These are phyloP conservation scores for Penicillium crustosum DNA, from an alignment of 2,329 filamentous ascomycete species.

Conservation along the genomic window DNA sequence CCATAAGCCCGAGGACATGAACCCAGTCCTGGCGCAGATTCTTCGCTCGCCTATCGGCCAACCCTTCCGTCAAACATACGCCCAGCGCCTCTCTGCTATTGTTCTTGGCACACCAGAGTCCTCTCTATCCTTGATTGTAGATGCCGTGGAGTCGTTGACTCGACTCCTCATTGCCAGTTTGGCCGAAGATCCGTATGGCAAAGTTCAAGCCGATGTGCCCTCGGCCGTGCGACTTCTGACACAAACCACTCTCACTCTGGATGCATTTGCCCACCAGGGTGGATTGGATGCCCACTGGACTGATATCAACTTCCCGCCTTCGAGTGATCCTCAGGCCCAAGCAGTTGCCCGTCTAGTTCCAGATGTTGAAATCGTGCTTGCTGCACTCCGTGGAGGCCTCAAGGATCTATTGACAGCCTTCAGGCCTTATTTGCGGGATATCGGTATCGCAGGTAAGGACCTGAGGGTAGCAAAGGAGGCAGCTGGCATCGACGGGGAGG, in stretches of 20 bases:
- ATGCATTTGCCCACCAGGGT: conserved; percentile 58
- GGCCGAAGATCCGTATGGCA: conserved; percentile 77
- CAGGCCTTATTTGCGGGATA: conserved; percentile 68
- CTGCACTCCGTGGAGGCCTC: conserved; percentile 65
- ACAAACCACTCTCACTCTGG: conserved; percentile 64
- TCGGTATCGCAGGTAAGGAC: conserved; percentile 70
- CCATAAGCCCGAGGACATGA: conserved; percentile 51
- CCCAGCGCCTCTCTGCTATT: conserved; percentile 62
- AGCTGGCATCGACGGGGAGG: conserved; percentile 31
- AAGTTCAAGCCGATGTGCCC: conserved; percentile 79
- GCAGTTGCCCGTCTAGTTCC: conserved; percentile 44
- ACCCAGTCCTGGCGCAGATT: conserved; percentile 50
- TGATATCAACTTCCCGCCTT: conserved; percentile 60
- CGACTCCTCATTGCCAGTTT: conserved; percentile 71
- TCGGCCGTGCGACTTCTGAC: conserved; percentile 73
- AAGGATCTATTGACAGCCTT: conserved; percentile 68
- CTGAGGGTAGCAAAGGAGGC: conserved; percentile 72
- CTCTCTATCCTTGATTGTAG: conserved; percentile 65
- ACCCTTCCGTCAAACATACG: conserved; percentile 70
- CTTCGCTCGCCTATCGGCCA: conserved; percentile 59
- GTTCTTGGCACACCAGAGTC: conserved; percentile 74
- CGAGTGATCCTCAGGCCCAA: conserved; percentile 31
- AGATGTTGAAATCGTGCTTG: conserved; percentile 71
- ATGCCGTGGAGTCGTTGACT: conserved; percentile 69
- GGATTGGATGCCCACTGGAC: conserved; percentile 70